Base-by-base conservation (phyloP, 345 rosid species). In the Iberis pinnata region DNA sequence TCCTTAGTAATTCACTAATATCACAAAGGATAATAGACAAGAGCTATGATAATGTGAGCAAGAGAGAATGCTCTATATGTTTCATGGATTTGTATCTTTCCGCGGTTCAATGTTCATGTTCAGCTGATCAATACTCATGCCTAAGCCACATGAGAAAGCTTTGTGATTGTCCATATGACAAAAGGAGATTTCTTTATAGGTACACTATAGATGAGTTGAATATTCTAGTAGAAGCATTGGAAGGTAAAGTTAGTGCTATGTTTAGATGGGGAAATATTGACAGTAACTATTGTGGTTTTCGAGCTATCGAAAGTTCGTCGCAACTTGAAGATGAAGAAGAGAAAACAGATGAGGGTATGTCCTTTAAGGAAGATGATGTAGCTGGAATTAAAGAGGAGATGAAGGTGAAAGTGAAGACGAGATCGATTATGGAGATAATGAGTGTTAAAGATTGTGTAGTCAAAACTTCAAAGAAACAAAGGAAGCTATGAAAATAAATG, bases 61-160 rank as follows among this genome's bases (percentile, higher is more conserved):
- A 76, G 63, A 76, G 60, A 61, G 87, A 78, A 60, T 83, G 87
- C 51, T 20, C 57, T 58, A 53, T 69, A 32, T 87, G 93, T 68
- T 71, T 56, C 46, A 73, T 20, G 16, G 89, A 87, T 70, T 57
- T 87, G 70, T 73, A 81, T 64, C 77, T 83, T 33, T 87, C 96
- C 6, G 85, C 93, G 15, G 87, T 53, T 9, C 24, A 35, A 13
- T 87, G 89, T 55, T 47, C 64, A 9, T 81, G 93, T 63, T 83
- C 78, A 12, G 57, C 64, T 31, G 68, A 63, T 55, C 74, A 63
- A 33, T 83, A 73, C 66, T 72, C 82, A 2, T 87, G 92, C 18
- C 67, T 76, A 56, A 63, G 26, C 60, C 89, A 87, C 67, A 73
- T 65, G 51, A 78, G 75, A 72, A 85, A 68, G 60, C 80, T 80